Evolutionary conservation across 371 early-diverging fungal genomes (phyloP), one percentile per base, ranked within the genome.

Genomic region (Zopfochytrium polystomum): DNA sequence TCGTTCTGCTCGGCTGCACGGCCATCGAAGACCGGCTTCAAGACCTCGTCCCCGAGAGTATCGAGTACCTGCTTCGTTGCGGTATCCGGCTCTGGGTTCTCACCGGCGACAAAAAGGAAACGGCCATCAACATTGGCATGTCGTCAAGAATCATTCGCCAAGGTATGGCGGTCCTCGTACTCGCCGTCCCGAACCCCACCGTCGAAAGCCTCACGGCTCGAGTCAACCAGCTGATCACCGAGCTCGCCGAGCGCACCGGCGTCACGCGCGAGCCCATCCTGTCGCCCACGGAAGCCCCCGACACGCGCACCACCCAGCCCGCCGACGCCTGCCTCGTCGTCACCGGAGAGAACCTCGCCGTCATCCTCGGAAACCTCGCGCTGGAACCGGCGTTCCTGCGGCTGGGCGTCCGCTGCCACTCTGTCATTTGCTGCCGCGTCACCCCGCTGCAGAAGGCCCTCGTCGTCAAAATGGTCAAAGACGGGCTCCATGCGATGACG

Each of bases 301-400:
- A n/a, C n/a, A n/a, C n/a, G n/a, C n/a, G n/a, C n/a, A n/a, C n/a
- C n/a, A n/a, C n/a, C n/a, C n/a, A n/a, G n/a, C n/a, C n/a, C n/a
- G n/a, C n/a, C n/a, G n/a, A n/a, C n/a, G n/a, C n/a, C n/a, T n/a
- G n/a, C n/a, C n/a, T 92, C 20, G 85, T 92, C 15, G 81, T 92
- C 32, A 90, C 90, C 59, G 93, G 93, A 32, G 81, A 85, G 15
- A 85, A 90, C 0, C 70, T 92, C 18, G 71, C 46, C 68, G n/a
- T n/a, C n/a, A n/a, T n/a, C n/a, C n/a, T n/a, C n/a, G n/a, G n/a
- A n/a, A n/a, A 68, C 20, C 71, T 68, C 33, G 80, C 89, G 3
- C 67, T 81, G 7, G 71, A 74, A 45, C 79, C 84, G 33, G 76
- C 77, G 48, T 90, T 90, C 76, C 71, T 89, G 18, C 81, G 85